These are phyloP conservation scores for Kluyveromyces sp. DNA, from an alignment of 1,139 yeast genomes.

Conservation along the genomic window DNA sequence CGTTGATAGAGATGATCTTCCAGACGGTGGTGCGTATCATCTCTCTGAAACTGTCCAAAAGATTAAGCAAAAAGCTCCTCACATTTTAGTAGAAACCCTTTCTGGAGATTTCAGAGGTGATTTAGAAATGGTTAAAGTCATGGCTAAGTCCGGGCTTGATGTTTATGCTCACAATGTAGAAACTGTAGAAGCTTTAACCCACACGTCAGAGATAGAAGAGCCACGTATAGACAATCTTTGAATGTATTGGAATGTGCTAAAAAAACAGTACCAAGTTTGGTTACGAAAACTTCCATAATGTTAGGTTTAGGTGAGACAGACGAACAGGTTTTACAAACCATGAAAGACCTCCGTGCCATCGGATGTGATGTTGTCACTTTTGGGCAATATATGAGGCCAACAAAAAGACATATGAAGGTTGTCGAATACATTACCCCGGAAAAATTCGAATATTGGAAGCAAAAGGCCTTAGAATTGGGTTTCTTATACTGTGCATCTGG, in stretches of 20 bases:
- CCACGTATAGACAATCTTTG: constrained; percentile 85
- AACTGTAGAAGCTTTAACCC: constrained; percentile 92
- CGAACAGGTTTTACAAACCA: constrained; percentile 70
- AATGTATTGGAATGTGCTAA: constrained; percentile 76
- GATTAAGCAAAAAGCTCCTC: constrained; percentile 84
- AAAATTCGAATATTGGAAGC: constrained; percentile 89
- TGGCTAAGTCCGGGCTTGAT: constrained; percentile 84
- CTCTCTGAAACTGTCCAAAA: constrained; percentile 78
- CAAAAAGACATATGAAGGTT: constrained; percentile 97
- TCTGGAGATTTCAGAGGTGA: constrained; percentile 96
- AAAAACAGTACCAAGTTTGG: constrained; percentile 58
- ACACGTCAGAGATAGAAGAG: constrained; percentile 91
- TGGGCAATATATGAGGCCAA: constrained; percentile 99
- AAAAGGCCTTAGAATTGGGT: constrained; percentile 75
- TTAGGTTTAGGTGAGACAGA: constrained; percentile 95
- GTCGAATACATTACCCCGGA: constrained; percentile 94
- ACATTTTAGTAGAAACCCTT: constrained; percentile 84
- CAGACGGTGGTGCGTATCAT: constrained; percentile 91
- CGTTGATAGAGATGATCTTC: constrained; percentile 91
- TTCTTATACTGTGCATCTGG: constrained; percentile 96
- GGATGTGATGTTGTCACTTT: constrained; percentile 93
- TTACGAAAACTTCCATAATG: constrained; percentile 94
- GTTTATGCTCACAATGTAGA: constrained; percentile 97
- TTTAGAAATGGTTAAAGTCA: constrained; percentile 64
- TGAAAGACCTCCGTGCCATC: constrained; percentile 65